phyloP scores from a whole-genome alignment of 2,329 filamentous ascomycete genomes.

The Mycocentrospora acerina region DNA sequence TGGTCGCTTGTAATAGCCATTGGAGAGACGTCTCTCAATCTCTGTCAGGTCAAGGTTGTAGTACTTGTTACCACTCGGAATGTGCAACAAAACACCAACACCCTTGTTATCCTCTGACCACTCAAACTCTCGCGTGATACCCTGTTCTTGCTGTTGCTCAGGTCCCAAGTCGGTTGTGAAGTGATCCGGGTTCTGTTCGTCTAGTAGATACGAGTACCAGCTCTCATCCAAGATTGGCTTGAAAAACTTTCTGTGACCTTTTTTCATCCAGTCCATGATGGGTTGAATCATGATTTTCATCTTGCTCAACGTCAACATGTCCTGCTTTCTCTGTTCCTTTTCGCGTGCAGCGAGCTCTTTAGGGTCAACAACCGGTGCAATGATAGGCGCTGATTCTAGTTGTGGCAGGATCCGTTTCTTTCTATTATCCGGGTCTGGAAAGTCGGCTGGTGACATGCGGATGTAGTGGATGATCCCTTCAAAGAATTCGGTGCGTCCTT shows the following conservation, averaged over 20 bases:
- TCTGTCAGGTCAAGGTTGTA: slow-evolving; percentile 93
- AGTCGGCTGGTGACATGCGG: slow-evolving; percentile 76
- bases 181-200: slow-evolving; percentile 74
- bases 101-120: slow-evolving; percentile 78
- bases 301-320: slow-evolving; percentile 79
- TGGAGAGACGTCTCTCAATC: slow-evolving; percentile 94
- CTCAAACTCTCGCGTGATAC: slow-evolving; percentile 70
- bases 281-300: slow-evolving; percentile 88
- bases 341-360: slow-evolving; percentile 74
- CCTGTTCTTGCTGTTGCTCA: slow-evolving; percentile 57
- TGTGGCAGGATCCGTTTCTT: slow-evolving; percentile 82
- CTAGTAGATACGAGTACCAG: slow-evolving; percentile 78
- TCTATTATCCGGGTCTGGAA: slow-evolving; percentile 81
- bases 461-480: slow-evolving; percentile 72
- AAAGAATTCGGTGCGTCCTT: slow-evolving; percentile 79
- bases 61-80: slow-evolving; percentile 77
- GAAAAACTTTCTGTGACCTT: slow-evolving; percentile 85
- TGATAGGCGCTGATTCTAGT: slow-evolving; percentile 70
- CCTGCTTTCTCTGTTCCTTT: slow-evolving; percentile 76
- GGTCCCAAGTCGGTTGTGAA: slow-evolving; percentile 61
- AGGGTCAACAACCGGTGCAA: slow-evolving; percentile 52
- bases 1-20: slow-evolving; percentile 91
- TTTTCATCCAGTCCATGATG: slow-evolving; percentile 96
- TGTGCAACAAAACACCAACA: slow-evolving; percentile 73
- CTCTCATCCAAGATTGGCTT: slow-evolving; percentile 70